Percentiles rank a stretch among this genome's conserved stretches.
phyloP scores from a whole-genome alignment of 805 yeast genomes.

The Wickerhamiella slavikovae region DNA sequence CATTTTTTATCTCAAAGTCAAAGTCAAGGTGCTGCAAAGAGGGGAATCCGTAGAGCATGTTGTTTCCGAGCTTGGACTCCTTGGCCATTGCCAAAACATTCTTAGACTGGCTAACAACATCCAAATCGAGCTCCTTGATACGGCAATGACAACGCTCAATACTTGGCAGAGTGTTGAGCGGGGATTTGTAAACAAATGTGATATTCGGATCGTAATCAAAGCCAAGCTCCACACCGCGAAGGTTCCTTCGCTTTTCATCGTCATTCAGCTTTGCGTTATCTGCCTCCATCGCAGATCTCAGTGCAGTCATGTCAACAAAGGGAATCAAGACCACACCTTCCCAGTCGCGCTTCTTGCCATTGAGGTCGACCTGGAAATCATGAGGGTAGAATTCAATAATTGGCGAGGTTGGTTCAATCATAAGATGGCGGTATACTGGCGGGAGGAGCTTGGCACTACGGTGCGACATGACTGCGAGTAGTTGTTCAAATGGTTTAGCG shows the following conservation, averaged over 20 bases:
- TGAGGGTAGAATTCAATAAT: conserved; percentile 80
- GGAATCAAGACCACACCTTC: conserved; percentile 88
- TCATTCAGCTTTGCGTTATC: conserved; percentile 37
- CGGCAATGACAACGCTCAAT: conserved; percentile 61
- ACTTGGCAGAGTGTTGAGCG: conserved; percentile 55
- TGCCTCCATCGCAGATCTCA: conserved; percentile 54
- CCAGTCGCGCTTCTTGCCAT: conserved; percentile 94
- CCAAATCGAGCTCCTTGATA: conserved; percentile 35
- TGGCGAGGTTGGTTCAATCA: conserved; percentile 82
- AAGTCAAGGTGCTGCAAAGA: conserved; percentile 53
- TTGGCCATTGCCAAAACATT: conserved; percentile 31
- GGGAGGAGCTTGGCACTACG: conserved; percentile 75
- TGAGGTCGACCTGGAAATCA: conserved; percentile 75
- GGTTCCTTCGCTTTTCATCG: conserved; percentile 56
- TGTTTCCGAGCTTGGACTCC: conserved; percentile 50
- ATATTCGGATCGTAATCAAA: conserved; percentile 64
- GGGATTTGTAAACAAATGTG: conserved; percentile 45
- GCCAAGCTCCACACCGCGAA: conserved; percentile 46
- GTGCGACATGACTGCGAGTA: conserved; percentile 94
- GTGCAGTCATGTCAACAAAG: conserved; percentile 68
- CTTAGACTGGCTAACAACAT: conserved; percentile 23
- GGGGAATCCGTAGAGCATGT: conserved; percentile 79
- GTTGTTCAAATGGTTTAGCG: conserved; percentile 80
- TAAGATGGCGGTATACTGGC: conserved; percentile 47
- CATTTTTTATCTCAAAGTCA: conserved; percentile 28